Base-by-base conservation (phyloP, 2,329 filamentous ascomycete genomes). In the Cordyceps javanica region DNA sequence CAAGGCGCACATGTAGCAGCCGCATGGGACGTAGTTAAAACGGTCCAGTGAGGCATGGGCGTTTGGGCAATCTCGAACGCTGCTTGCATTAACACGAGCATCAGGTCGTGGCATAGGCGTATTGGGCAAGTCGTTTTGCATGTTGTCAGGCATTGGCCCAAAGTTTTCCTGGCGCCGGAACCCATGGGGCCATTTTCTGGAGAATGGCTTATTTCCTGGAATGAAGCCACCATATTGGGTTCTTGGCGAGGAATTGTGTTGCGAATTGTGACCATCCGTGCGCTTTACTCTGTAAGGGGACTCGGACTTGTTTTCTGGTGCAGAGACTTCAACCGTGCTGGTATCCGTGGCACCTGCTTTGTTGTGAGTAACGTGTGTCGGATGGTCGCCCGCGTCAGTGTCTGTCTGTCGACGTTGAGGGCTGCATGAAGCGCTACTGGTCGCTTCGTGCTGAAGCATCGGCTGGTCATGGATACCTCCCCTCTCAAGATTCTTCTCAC, bases 11-110 rank as follows among this genome's bases (percentile, higher is more conserved):
- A 59, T 50, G 16, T 55, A 32, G 36, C 72, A 74, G 46, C 46
- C 56, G 54, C 72, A 73, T 1, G 61, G 63, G 16, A 60, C 55
- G 56, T 73, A 73, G 3, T n/a, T 30, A 9, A 25, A 30, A 28
- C 51, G 45, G 21, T 55, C 51, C 25, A 38, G 49, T 2, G 19
- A 38, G 10, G 42, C 32, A 25, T 28, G 16, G 21, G 49, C 32
- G 16, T 58, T 55, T 10, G 59, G 54, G 19, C 54, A 59, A 10
- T 10, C 7, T 19, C 13, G 26, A n/a, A 14, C 34, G 13, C 9
- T 16, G 7, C 26, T 36, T 6, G 30, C n/a, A n/a, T 21, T 21
- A 8, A 13, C 7, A 2, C n/a, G 3, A 2, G 39, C 9, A n/a
- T 46, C 45, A 25, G 19, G 5, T 13, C 25, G 54, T 14, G 10